Percentiles rank a stretch among this genome's conserved stretches.
Conservation (phyloP, 2,329 filamentous ascomycete genomes). For the Parafenestella ontariensis region DNA sequence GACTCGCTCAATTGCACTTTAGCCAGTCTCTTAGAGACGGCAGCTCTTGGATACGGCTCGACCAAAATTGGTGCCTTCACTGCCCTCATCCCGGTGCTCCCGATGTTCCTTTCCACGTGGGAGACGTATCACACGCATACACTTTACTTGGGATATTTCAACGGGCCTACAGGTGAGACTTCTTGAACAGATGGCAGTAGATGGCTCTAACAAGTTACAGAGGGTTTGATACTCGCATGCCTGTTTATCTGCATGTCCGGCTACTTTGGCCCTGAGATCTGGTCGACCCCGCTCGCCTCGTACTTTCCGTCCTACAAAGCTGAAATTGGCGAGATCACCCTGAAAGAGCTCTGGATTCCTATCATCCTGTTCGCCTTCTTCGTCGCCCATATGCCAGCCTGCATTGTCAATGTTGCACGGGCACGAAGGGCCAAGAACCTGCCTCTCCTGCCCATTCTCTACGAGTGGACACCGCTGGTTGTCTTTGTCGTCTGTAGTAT, state of each 20-base stretch:
- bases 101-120: slow-evolving; percentile 99
- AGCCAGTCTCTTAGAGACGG: slow-evolving; percentile 87
- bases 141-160: slow-evolving; percentile 93
- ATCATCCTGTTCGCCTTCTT: slow-evolving; percentile 56
- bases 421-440: slow-evolving; percentile 76
- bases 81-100: slow-evolving; percentile 85
- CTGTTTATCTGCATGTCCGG: slow-evolving; percentile 85
- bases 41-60: slow-evolving; percentile 88
- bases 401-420: slow-evolving; percentile 82
- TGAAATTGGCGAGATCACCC: slow-evolving; percentile 74
- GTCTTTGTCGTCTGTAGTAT: slow-evolving; percentile 78
- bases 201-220: slow-evolving; percentile 48
- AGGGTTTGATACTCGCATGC: slow-evolving; percentile 90
- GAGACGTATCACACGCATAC: slow-evolving; percentile 99
- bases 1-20: slow-evolving; percentile 97
- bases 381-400: slow-evolving; percentile 79
- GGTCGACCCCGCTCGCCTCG: slow-evolving; percentile 76
- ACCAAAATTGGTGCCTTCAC: slow-evolving; percentile 89
- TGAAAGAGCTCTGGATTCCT: slow-evolving; percentile 87
- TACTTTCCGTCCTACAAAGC: slow-evolving; percentile 46
- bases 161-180: slow-evolving; percentile 76
- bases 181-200: background rate
- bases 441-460: slow-evolving; percentile 80
- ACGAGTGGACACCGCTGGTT: slow-evolving; percentile 92
- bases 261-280: slow-evolving; percentile 86